Evolutionary conservation across 345 rosid species (phyloP).

Genomic region (Lepidium sativum): DNA sequence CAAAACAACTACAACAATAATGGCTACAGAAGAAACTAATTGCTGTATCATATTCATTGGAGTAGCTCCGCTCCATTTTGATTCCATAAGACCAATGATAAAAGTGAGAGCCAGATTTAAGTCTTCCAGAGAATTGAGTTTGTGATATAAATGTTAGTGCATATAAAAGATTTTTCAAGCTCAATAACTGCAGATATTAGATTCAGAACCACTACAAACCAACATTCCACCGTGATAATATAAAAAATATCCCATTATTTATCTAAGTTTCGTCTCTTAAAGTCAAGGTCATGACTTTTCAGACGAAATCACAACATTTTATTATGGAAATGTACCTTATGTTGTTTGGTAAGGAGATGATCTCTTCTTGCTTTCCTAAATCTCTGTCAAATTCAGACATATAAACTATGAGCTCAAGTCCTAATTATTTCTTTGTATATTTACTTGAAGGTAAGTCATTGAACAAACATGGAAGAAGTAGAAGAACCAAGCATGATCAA

Average conservation of each 20-base stretch:
- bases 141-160: not conserved
- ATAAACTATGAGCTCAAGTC: not conserved
- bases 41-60: too few species aligned
- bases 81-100: too few species aligned
- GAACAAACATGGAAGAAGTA: not conserved
- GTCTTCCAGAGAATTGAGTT: not conserved
- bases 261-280: not conserved
- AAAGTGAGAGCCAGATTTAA: not conserved
- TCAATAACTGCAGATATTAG: not conserved
- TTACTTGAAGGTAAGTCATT: not conserved
- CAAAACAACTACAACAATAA: too few species aligned
- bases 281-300: not conserved
- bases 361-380: constrained; percentile 54
- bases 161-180: not conserved
- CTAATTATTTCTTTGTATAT: not conserved
- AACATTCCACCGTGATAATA: not conserved
- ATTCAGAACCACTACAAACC: not conserved
- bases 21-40: too few species aligned
- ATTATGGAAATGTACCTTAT: constrained; percentile 41
- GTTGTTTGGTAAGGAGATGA: constrained; percentile 56
- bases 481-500: not conserved
- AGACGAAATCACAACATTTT: not conserved
- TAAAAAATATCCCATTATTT: too few species aligned
- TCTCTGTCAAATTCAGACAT: constrained; percentile 33
- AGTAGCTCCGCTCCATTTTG: constrained; percentile 40